These are phyloP conservation scores for Strobilomyces confusus DNA, from an alignment of 768 basidiomycete genomes.

Conservation along the genomic window DNA sequence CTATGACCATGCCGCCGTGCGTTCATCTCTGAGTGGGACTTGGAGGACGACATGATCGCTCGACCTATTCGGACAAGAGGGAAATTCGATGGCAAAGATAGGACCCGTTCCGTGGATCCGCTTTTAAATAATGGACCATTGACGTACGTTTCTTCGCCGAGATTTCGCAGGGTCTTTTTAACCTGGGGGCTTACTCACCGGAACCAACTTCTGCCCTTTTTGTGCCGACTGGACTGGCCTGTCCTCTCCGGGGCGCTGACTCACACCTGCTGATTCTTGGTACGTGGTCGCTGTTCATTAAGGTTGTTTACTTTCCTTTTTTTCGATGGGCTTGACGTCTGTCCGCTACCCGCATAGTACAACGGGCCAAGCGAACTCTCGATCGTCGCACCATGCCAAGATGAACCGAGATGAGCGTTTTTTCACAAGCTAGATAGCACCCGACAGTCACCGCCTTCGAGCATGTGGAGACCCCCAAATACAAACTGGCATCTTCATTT, in stretches of 20 bases:
- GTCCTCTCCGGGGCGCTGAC: not conserved
- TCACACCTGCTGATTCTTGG: not conserved
- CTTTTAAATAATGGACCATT: conserved; percentile 6
- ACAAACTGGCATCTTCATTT: not conserved
- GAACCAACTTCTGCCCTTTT: not conserved
- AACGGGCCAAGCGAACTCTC: not conserved
- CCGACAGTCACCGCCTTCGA: not conserved
- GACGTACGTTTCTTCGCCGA: not conserved
- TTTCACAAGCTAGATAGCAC: not conserved
- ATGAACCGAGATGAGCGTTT: not conserved
- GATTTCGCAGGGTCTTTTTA: conserved; percentile 8
- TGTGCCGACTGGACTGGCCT: not conserved
- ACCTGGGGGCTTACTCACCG: conserved; percentile 8
- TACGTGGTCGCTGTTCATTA: not conserved
- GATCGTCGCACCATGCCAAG: not conserved
- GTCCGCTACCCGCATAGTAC: not conserved
- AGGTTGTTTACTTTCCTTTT: too few species aligned
- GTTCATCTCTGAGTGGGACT: not conserved
- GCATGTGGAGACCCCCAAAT: conserved; percentile 2
- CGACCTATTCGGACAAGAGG: not conserved
- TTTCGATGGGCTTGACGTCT: not conserved
- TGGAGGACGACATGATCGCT: not conserved
- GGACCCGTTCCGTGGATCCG: not conserved
- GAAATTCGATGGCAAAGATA: not conserved
- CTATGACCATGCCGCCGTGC: not conserved